Base-by-base conservation (phyloP, 2,329 filamentous ascomycete species). In the Knoxdaviesia proteae region DNA sequence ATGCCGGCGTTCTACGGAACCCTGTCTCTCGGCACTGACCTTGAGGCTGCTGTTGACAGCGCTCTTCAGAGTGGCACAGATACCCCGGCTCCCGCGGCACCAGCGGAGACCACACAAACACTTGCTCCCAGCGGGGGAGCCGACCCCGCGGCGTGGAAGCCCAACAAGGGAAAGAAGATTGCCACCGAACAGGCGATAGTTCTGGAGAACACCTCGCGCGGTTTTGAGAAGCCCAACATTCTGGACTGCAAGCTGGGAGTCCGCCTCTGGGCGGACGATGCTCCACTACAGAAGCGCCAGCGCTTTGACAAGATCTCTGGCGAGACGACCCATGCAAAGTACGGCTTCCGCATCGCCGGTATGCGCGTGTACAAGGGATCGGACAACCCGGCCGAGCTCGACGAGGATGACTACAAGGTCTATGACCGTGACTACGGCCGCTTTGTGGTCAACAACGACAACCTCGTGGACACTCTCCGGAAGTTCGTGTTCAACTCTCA, bases 221-320 rank as follows among this genome's bases (percentile, higher is more conserved):
- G 84, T 1, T 96, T 87, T 64, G 73, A 71, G 52, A 71, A 74
- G 45, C 84, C 90, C 6, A 96, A 94, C 51, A 84, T 98, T 6
- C 65, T 98, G 45, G 90, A 98, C 55, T 73, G 93, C 49, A 98
- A 98, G 62, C 73, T 98, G 20, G 90, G 90, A 38, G 70, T 77
- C 41, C 72, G 83, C 33, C 63, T 98, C 5, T 96, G 86, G 80
- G 88, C 83, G 9, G 83, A 93, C 46, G 66, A 77, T 47, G 74
- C 74, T 30, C 66, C 70, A 0, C 50, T 57, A 31, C 64, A 74
- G 52, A 79, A 79, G 61, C 69, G 69, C 51, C 54, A 59, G 34
- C 66, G 73, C 32, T 77, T 79, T 51, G 67, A 75, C 49, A 65
- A 71, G 53, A 72, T 79, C 45, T 63, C 65, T 33, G 56, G 59